Percentiles rank a stretch among this genome's conserved stretches.
phyloP scores from a whole-genome alignment of 2,329 filamentous ascomycete species.

The Cercospora berteroae region DNA sequence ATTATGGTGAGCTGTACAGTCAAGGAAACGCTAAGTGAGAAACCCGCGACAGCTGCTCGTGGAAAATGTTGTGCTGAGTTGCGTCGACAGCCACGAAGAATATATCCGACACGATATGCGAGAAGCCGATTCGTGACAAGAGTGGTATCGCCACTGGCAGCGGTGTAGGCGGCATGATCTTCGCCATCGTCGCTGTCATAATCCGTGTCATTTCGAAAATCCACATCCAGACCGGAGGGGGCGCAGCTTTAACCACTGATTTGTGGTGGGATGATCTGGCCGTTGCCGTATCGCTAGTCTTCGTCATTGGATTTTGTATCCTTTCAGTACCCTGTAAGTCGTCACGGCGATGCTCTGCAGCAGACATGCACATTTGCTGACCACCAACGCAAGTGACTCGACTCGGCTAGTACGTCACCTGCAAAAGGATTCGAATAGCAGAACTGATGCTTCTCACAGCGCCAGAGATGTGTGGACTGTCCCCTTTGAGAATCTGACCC shows the following conservation, averaged over 20 bases:
- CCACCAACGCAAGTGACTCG: too few relatives aligned
- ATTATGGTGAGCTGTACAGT: conserved; percentile 11
- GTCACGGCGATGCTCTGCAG: too few relatives aligned
- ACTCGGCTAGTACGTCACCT: too few relatives aligned
- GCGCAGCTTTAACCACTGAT: background rate
- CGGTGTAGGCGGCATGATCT: conserved; percentile 9
- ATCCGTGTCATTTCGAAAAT: conserved; percentile 21
- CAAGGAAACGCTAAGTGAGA: conserved; percentile 9
- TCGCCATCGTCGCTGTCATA: conserved; percentile 12
- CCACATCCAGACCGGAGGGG: background rate
- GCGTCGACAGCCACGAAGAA: conserved; percentile 14
- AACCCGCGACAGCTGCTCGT: background rate
- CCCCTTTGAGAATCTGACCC: too few relatives aligned
- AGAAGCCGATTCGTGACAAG: conserved; percentile 6
- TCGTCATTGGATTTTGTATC: background rate
- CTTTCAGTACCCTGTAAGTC: too few relatives aligned
- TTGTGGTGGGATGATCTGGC: conserved; percentile 17
- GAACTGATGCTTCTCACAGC: too few relatives aligned
- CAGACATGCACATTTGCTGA: too few relatives aligned
- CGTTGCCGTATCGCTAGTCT: background rate
- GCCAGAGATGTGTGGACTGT: too few relatives aligned
- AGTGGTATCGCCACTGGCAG: background rate
- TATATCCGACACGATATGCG: conserved; percentile 13
- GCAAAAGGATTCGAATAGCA: too few relatives aligned
- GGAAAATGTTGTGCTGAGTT: too few relatives aligned